A percentile compares a stretch with the other conserved stretches of the same genome.
phyloP scores from a whole-genome alignment of 176 grass and related monocot genomes.

The Microstegium vimineum region DNA sequence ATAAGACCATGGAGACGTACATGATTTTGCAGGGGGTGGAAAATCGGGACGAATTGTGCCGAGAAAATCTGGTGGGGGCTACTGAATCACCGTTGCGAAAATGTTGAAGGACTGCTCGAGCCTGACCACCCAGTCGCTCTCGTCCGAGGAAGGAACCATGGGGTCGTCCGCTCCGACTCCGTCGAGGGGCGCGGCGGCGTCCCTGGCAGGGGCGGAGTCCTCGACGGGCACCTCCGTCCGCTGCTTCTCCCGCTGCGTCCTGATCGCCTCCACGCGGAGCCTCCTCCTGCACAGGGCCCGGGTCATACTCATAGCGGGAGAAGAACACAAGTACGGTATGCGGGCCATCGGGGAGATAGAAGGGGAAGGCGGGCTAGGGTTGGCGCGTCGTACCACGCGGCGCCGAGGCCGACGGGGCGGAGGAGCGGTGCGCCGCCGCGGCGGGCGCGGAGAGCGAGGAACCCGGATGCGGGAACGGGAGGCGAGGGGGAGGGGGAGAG shows the following conservation, averaged over 20 bases:
- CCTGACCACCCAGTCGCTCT: conserved; percentile 47
- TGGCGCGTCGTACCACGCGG: conserved; percentile 17
- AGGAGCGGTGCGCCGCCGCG: not conserved
- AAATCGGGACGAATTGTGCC: not conserved
- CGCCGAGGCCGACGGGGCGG: not conserved
- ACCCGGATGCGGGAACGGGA: not conserved
- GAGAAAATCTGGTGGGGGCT: not conserved
- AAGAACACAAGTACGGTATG: no score
- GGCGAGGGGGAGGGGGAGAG: not conserved
- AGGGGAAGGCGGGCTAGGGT: not conserved
- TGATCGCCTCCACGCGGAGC: conserved; percentile 43
- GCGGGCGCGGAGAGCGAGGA: not conserved
- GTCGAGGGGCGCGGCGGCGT: conserved; percentile 13
- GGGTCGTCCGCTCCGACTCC: not conserved
- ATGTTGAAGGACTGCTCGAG: conserved; percentile 71
- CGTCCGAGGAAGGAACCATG: not conserved
- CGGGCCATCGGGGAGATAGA: no score
- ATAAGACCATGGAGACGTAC: not conserved
- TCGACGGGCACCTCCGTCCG: conserved; percentile 50
- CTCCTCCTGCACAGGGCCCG: not conserved
- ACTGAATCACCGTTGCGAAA: conserved; percentile 52
- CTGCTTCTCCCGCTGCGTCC: conserved; percentile 44
- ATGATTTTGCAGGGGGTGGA: not conserved
- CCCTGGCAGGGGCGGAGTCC: conserved; percentile 43
- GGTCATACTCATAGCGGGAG: not conserved